Conservation (phyloP, 75 land plant species). For the Sequoia sempervirens region DNA sequence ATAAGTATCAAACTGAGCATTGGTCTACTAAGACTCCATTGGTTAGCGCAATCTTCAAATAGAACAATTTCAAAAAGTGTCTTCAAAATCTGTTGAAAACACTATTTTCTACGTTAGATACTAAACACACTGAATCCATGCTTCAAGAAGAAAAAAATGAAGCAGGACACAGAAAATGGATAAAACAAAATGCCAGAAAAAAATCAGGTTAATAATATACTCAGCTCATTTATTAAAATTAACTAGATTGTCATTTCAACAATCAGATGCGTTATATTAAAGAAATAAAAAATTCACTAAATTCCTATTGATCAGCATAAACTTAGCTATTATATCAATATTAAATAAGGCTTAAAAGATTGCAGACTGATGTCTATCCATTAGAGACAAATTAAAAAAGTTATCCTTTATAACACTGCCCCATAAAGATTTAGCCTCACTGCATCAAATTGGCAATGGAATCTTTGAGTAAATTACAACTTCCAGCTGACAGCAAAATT, state of each 20-base stretch:
- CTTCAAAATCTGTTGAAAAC: constrained; percentile 62
- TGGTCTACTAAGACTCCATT: constrained; percentile 95
- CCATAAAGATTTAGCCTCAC: background rate
- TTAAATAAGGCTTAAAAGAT: background rate
- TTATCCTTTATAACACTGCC: background rate
- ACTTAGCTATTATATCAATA: no score
- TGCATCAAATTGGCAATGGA: background rate
- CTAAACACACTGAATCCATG: background rate
- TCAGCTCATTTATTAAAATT: background rate
- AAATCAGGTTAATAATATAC: background rate
- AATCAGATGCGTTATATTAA: background rate
- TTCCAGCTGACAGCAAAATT: background rate
- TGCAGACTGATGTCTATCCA: background rate
- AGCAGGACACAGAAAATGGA: background rate
- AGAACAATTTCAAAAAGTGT: constrained; percentile 87
- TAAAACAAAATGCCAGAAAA: background rate
- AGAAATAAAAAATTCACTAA: background rate
- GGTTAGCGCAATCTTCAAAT: constrained; percentile 88
- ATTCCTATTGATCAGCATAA: background rate
- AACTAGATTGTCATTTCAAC: background rate
- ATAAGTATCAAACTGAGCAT: constrained; percentile 86
- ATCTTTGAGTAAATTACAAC: background rate
- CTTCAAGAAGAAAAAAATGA: background rate
- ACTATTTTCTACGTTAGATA: background rate
- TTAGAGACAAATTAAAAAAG: no score